Conservation (phyloP, 2,329 filamentous ascomycete genomes). For the Arachnopeziza araneosa region DNA sequence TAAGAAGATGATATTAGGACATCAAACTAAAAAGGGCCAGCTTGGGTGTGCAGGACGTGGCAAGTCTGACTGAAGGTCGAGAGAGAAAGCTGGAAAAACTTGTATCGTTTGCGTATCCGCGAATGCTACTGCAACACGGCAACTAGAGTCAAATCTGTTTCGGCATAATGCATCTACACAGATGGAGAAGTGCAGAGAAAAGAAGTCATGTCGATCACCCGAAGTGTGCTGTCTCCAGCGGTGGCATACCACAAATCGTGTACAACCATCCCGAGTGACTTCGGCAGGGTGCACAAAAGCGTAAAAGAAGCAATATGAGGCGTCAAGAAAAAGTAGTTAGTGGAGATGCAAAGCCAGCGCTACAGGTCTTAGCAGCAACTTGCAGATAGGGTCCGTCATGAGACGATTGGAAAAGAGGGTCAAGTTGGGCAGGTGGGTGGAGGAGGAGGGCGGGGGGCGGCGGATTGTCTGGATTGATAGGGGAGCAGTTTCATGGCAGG, state of each 20-base stretch:
- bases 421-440: slow-evolving; percentile 20
- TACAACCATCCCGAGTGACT: slow-evolving; percentile 25
- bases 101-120: slow-evolving; percentile 28
- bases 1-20: slow-evolving; percentile 16
- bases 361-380: slow-evolving; percentile 24
- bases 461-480: slow-evolving; percentile 10
- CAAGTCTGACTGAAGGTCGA: slow-evolving; percentile 29
- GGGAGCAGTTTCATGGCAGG: not conserved
- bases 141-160: slow-evolving; percentile 29
- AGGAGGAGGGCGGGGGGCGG: slow-evolving; percentile 16
- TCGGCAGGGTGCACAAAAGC: slow-evolving; percentile 9
- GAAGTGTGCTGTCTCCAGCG: slow-evolving; percentile 29
- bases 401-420: slow-evolving; percentile 18
- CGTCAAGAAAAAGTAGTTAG: slow-evolving; percentile 25
- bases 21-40: slow-evolving; percentile 1
- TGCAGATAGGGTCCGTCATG: slow-evolving; percentile 25
- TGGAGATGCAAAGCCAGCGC: slow-evolving; percentile 30
- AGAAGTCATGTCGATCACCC: slow-evolving; percentile 32
- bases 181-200: slow-evolving; percentile 22
- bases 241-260: slow-evolving; percentile 27
- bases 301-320: slow-evolving; percentile 24
- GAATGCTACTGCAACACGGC: slow-evolving; percentile 28
- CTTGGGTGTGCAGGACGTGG: slow-evolving; percentile 16
- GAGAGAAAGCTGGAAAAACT: slow-evolving; percentile 18
- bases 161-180: slow-evolving; percentile 31